Evolutionary conservation across 192 early-diverging fungal species (phyloP).

Genomic region (Mortierella hygrophila): DNA sequence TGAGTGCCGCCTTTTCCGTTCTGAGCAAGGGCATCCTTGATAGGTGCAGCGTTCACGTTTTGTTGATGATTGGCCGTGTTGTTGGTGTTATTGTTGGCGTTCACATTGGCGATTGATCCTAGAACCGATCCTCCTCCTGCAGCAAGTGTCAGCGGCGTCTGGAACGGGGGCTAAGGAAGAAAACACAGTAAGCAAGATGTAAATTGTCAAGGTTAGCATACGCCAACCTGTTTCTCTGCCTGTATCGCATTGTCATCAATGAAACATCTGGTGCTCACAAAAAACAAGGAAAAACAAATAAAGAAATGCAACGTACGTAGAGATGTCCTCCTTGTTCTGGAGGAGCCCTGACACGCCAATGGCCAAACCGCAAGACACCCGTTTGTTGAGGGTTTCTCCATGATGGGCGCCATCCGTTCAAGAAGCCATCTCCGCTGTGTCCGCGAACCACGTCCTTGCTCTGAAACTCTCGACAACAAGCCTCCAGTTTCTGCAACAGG

Average conservation of each 20-base stretch:
- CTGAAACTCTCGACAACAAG: conserved; percentile 48
- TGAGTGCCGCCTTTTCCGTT: neutral
- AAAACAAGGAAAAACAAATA: neutral
- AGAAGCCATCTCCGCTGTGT: conserved; percentile 53
- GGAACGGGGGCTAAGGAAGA: conserved; percentile 36
- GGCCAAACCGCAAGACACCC: conserved; percentile 48
- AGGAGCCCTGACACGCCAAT: conserved; percentile 45
- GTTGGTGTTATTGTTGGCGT: conserved; percentile 14
- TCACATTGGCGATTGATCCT: conserved; percentile 21
- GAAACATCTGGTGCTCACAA: neutral
- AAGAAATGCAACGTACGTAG: conserved; percentile 21
- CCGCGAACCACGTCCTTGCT: conserved; percentile 44
- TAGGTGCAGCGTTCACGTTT: neutral
- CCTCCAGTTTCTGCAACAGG: conserved; percentile 40
- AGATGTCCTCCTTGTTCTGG: conserved; percentile 20
- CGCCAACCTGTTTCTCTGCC: neutral
- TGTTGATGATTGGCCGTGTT: conserved; percentile 5
- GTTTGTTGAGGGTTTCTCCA: conserved; percentile 44
- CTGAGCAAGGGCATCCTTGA: neutral
- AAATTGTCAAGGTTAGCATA: neutral
- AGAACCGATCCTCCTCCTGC: conserved; percentile 46
- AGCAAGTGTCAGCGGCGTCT: conserved; percentile 51
- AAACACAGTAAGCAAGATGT: neutral
- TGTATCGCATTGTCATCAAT: neutral
- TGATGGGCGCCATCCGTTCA: conserved; percentile 52